Evolutionary conservation across 306 rosid genomes (phyloP).

Genomic region (Prunus mira): DNA sequence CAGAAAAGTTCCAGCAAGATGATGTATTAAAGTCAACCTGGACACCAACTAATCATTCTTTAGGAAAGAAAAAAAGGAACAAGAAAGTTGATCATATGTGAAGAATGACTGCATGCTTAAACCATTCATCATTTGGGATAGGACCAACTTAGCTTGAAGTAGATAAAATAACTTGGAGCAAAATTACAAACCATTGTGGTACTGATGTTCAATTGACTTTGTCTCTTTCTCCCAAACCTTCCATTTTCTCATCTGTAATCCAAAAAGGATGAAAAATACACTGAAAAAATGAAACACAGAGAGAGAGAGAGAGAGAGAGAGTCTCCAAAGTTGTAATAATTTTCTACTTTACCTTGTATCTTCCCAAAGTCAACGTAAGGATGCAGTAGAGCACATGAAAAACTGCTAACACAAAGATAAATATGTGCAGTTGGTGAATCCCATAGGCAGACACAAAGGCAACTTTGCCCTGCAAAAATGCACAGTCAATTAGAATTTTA

Average conservation of each 20-base stretch:
- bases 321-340: not conserved
- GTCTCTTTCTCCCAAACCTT: conserved; percentile 76
- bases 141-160: not conserved
- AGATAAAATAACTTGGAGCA: not conserved
- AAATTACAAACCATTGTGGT: conserved; percentile 32
- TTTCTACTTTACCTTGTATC: conserved; percentile 50
- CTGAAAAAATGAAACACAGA: not conserved
- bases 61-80: not conserved
- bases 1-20: not conserved
- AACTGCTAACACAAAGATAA: conserved; percentile 69
- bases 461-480: conserved; percentile 44
- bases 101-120: not conserved
- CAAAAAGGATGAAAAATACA: conserved; percentile 4
- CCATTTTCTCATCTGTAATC: conserved; percentile 76
- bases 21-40: not conserved
- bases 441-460: conserved; percentile 84
- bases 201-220: conserved; percentile 44
- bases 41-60: not conserved
- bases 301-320: conserved; percentile 13
- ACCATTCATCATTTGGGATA: not conserved
- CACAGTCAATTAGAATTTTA: not conserved
- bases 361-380: conserved; percentile 56
- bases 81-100: not conserved
- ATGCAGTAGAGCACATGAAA: conserved; percentile 73
- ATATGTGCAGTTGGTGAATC: conserved; percentile 84